Evolutionary conservation across 2,329 filamentous ascomycete species (phyloP).

Genomic region (Atkinsonella texensis): DNA sequence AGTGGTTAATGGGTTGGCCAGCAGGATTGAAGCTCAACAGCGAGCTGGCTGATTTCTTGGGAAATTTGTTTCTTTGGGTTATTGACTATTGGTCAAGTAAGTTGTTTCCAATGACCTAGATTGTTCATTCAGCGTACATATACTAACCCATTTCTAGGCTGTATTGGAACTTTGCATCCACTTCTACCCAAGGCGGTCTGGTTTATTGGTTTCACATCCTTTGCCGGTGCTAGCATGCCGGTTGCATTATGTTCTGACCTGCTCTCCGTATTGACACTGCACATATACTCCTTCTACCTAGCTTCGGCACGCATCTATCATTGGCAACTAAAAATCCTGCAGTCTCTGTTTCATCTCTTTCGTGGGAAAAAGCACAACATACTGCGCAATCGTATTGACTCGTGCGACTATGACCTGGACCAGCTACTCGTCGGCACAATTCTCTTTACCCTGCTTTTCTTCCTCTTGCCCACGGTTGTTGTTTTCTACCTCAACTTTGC

Average conservation of each 20-base stretch:
- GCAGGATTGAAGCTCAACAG: constrained; percentile 91
- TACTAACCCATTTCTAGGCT: constrained; percentile 37
- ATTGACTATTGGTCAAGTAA: constrained; percentile 93
- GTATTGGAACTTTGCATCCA: constrained; percentile 65
- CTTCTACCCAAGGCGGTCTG: constrained; percentile 78
- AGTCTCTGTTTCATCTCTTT: constrained; percentile 97
- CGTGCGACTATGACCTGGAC: constrained; percentile 96
- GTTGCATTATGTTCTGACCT: constrained; percentile 93
- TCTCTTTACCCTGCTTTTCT: constrained; percentile 88
- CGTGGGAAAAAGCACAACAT: constrained; percentile 97
- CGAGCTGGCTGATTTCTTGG: constrained; percentile 85
- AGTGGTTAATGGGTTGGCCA: constrained; percentile 92
- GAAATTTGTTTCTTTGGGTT: constrained; percentile 94
- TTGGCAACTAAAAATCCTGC: constrained; percentile 94
- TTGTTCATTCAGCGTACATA: constrained; percentile 8
- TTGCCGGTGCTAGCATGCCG: constrained; percentile 92
- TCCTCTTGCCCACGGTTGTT: constrained; percentile 83
- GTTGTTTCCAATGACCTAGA: constrained; percentile 12
- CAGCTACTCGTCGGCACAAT: constrained; percentile 94
- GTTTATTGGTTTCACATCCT: constrained; percentile 87
- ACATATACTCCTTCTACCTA: constrained; percentile 97
- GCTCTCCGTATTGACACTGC: constrained; percentile 78
- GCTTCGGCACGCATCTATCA: constrained; percentile 95
- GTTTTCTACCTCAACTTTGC: constrained; percentile 98
- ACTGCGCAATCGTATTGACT: constrained; percentile 92